phyloP scores from a whole-genome alignment of 768 basidiomycete genomes.

The Mycena polygramma region DNA sequence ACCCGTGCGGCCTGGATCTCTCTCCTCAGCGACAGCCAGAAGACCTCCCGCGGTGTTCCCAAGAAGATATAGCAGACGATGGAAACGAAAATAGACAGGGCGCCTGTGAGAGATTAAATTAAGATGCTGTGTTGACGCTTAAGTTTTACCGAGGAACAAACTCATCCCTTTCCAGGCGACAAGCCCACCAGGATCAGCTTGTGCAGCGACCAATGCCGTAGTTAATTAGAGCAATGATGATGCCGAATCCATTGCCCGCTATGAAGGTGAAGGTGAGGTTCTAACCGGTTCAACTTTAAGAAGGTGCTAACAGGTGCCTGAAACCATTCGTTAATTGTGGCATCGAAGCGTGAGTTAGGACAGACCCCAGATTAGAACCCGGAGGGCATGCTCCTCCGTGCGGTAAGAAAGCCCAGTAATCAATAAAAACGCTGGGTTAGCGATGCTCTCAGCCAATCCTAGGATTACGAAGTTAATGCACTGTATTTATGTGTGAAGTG shows the following conservation, averaged over 20 bases:
- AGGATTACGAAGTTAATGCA: too few relatives aligned
- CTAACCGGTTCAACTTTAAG: too few relatives aligned
- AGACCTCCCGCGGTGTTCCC: slow-evolving; percentile 15
- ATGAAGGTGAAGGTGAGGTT: not conserved
- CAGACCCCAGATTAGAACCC: slow-evolving; percentile 12
- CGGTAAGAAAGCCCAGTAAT: slow-evolving; percentile 15
- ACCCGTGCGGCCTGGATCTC: slow-evolving; percentile 18
- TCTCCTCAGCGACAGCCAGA: slow-evolving; percentile 19
- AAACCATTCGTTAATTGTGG: not conserved
- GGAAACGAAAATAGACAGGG: not conserved
- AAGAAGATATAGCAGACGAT: not conserved
- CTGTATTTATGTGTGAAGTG: too few relatives aligned
- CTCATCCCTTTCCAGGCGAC: slow-evolving; percentile 17
- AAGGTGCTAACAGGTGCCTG: slow-evolving; percentile 1
- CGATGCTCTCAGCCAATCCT: slow-evolving; percentile 5
- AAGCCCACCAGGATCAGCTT: slow-evolving; percentile 12
- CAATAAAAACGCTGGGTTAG: not conserved
- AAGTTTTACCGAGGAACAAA: slow-evolving; percentile 7
- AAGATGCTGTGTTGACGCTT: not conserved
- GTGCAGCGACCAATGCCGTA: slow-evolving; percentile 9
- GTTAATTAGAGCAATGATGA: slow-evolving; percentile 9
- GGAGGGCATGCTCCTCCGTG: slow-evolving; percentile 11
- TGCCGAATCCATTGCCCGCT: not conserved
- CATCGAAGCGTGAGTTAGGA: not conserved
- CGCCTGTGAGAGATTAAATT: not conserved